Conservation (phyloP, 1,284 basidiomycete species). For the Entoloma clypeatum region DNA sequence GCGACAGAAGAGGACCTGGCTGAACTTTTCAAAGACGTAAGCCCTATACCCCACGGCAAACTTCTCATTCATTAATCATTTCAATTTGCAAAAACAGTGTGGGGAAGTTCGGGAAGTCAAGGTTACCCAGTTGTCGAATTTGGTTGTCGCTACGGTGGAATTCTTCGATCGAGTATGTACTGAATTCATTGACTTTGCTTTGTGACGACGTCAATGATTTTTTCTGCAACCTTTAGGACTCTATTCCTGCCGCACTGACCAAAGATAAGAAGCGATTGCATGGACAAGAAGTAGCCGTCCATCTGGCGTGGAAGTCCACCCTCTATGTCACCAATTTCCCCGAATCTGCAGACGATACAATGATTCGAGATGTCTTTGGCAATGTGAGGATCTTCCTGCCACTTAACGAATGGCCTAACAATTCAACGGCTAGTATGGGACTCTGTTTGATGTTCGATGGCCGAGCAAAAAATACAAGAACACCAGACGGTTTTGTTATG, state of each 20-base stretch:
- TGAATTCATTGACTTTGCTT: not conserved
- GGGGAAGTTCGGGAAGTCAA: constrained; percentile 80
- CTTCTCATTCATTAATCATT: not conserved
- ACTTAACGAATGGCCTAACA: not conserved
- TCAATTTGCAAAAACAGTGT: constrained; percentile 50
- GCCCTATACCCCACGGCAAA: constrained; percentile 27
- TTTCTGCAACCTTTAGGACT: constrained; percentile 46
- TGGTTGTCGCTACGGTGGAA: constrained; percentile 75
- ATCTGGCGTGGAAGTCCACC: constrained; percentile 92
- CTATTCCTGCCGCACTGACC: constrained; percentile 81
- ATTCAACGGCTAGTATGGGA: constrained; percentile 71
- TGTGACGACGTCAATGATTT: not conserved
- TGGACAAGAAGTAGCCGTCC: constrained; percentile 73
- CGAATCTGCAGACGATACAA: constrained; percentile 76
- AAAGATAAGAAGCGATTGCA: constrained; percentile 89
- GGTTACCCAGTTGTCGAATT: constrained; percentile 54
- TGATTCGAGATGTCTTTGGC: constrained; percentile 73
- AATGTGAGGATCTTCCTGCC: constrained; percentile 44
- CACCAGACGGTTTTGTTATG: constrained; percentile 90
- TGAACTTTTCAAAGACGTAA: constrained; percentile 80
- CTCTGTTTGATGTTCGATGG: constrained; percentile 94
- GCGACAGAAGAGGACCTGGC: constrained; percentile 65
- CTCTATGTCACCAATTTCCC: constrained; percentile 97
- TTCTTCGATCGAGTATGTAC: constrained; percentile 63
- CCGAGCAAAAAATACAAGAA: constrained; percentile 95